Evolutionary conservation across 116 monocot genomes (phyloP).

Genomic region (Iris pallida): DNA sequence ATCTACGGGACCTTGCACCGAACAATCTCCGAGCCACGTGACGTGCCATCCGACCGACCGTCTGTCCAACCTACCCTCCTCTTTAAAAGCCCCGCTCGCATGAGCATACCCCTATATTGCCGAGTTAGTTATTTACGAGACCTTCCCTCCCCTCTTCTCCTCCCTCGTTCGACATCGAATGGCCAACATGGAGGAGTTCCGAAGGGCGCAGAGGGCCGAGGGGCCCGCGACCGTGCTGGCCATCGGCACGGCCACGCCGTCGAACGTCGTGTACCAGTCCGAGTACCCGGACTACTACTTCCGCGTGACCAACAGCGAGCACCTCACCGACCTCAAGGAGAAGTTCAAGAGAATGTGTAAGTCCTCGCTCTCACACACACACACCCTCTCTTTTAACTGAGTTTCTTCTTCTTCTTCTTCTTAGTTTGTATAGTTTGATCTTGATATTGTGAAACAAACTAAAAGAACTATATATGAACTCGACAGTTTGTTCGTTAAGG

Average conservation of each 20-base stretch:
- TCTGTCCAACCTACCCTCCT: not conserved
- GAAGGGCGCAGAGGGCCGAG: conserved; percentile 15
- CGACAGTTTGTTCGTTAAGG: too few species aligned
- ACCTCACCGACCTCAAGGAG: conserved; percentile 25
- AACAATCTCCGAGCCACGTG: not conserved
- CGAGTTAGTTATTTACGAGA: too few species aligned
- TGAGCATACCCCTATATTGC: not conserved
- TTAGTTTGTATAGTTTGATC: too few species aligned
- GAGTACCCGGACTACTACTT: conserved; percentile 31
- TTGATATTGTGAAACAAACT: too few species aligned
- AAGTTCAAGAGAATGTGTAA: conserved; percentile 34
- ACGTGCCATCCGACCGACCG: not conserved
- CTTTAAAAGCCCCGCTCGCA: not conserved
- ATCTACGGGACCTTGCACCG: too few species aligned
- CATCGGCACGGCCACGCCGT: conserved; percentile 26
- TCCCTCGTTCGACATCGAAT: not conserved
- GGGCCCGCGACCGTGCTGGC: conserved; percentile 26
- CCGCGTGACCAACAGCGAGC: conserved; percentile 20
- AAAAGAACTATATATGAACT: too few species aligned
- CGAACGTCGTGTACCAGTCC: conserved; percentile 11
- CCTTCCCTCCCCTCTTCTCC: not conserved
- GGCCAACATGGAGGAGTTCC: conserved; percentile 5
- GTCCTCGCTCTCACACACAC: not conserved
- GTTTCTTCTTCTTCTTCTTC: too few species aligned
- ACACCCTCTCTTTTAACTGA: too few species aligned